Evolutionary conservation across 2,329 filamentous ascomycete species (phyloP), one percentile per base, ranked within the genome.

Genomic region (Colletotrichum echinochloae): DNA sequence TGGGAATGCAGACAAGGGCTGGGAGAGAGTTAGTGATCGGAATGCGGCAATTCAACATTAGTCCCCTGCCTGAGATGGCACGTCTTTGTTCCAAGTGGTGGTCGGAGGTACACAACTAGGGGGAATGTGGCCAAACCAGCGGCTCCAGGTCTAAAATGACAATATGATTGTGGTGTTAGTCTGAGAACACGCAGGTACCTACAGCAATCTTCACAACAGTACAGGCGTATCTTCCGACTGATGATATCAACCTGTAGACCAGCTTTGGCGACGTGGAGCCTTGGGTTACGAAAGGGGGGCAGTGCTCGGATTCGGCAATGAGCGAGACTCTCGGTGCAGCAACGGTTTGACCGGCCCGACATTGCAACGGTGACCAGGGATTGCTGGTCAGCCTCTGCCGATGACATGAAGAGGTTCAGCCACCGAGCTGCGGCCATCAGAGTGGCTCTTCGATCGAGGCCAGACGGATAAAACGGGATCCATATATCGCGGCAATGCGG

Each of bases 401-500:
- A n/a, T n/a, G n/a, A n/a, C n/a, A n/a, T n/a, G n/a, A n/a, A n/a
- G n/a, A n/a, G n/a, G 11, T 18, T 18, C 46, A 5, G 46, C 23
- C 20, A 33, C 51, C 28, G 18, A 30, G 11, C 28, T 20, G 20
- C 8, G 18, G 3, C 9, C 4, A 33, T n/a, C 5, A 20, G 1
- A 33, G 14, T 35, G 51, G 20, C 20, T 35, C 5, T 35, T n/a
- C 18, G 9, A 35, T 23, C 18, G 20, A 54, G 35, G 12, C 20
- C 9, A 35, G 30, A 54, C 57, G 57, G 57, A 60, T 48, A 60
- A 30, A 3, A 18, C 57, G 28, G 57, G 28, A 33, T n/a, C 12
- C 2, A 16, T 14, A 12, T 23, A 33, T 11, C 3, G 41, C 46
- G 57, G n/a, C 28, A 16, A 35, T 48, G 41, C 57, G 20, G 20